Evolutionary conservation across 371 early-diverging fungal species (phyloP).

Genomic region (Polyrhizophydium stewartii): DNA sequence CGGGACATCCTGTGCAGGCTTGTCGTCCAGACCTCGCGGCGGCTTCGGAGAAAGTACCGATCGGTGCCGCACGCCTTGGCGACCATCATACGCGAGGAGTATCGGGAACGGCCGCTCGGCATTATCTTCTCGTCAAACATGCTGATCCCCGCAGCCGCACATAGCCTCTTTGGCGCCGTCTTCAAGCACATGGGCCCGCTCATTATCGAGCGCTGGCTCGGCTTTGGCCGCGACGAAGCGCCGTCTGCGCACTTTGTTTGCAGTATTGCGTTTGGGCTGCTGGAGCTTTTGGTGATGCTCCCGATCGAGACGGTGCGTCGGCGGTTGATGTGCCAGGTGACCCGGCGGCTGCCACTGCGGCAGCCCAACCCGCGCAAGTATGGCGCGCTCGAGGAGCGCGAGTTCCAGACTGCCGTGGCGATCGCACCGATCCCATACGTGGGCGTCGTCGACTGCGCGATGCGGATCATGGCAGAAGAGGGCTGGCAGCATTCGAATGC

Average conservation of each 20-base stretch:
- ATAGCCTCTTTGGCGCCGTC: constrained; percentile 67
- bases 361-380: not conserved
- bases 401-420: constrained; percentile 70
- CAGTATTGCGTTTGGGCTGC: constrained; percentile 55
- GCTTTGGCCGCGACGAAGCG: constrained; percentile 55
- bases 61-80: constrained; percentile 55
- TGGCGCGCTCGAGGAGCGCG: constrained; percentile 8
- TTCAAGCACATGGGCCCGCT: constrained; percentile 64
- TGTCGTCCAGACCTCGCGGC: constrained; percentile 16
- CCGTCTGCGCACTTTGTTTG: constrained; percentile 62
- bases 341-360: not conserved
- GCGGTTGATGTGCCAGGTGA: constrained; percentile 73
- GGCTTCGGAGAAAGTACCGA: constrained; percentile 41
- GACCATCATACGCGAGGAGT: constrained; percentile 15
- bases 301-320: constrained; percentile 87
- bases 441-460: constrained; percentile 74
- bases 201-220: constrained; percentile 63
- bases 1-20: not conserved
- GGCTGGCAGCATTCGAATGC: constrained; percentile 55
- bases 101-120: not conserved
- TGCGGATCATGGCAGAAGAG: constrained; percentile 82
- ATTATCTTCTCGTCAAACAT: not conserved
- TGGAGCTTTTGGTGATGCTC: constrained; percentile 67
- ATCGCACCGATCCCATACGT: constrained; percentile 76
- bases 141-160: constrained; percentile 64